Conservation (phyloP, 177 flowering plant genomes). For the Vitis hybrid region DNA sequence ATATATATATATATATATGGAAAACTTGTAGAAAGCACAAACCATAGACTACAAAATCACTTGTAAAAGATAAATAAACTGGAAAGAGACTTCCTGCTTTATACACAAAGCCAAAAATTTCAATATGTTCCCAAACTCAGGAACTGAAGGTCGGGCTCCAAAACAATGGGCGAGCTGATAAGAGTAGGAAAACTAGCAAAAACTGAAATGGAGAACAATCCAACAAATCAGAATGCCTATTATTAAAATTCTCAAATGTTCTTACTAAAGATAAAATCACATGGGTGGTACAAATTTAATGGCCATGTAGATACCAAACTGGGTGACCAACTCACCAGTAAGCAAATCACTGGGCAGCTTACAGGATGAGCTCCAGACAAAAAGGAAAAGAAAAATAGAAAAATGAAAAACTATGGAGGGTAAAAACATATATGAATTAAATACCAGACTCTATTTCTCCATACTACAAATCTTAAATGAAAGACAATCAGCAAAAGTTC, state of each 20-base stretch:
- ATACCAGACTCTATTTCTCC: slow-evolving; percentile 15
- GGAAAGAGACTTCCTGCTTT: too few relatives aligned
- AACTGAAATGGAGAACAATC: too few relatives aligned
- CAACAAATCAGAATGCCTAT: not conserved
- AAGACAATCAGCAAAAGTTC: slow-evolving; percentile 1
- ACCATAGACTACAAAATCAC: too few relatives aligned
- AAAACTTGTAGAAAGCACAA: too few relatives aligned
- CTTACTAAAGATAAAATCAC: not conserved
- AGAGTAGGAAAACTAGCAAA: too few relatives aligned
- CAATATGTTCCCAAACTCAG: too few relatives aligned
- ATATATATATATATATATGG: too few relatives aligned
- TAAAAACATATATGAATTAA: slow-evolving; percentile 1
- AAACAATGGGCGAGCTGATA: too few relatives aligned
- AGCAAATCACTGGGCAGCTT: not conserved
- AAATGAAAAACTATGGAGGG: not conserved
- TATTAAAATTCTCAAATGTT: not conserved
- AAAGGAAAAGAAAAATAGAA: not conserved
- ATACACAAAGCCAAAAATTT: too few relatives aligned
- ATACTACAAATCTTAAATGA: slow-evolving; percentile 16
- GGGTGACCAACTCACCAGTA: not conserved
- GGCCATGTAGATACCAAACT: slow-evolving; percentile 1
- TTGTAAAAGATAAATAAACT: too few relatives aligned
- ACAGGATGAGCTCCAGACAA: not conserved
- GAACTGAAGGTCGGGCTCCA: too few relatives aligned
- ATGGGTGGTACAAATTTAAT: not conserved